These are phyloP conservation scores for Cryptococcus wingfieldii DNA, from an alignment of 1,284 basidiomycete species.

Conservation along the genomic window DNA sequence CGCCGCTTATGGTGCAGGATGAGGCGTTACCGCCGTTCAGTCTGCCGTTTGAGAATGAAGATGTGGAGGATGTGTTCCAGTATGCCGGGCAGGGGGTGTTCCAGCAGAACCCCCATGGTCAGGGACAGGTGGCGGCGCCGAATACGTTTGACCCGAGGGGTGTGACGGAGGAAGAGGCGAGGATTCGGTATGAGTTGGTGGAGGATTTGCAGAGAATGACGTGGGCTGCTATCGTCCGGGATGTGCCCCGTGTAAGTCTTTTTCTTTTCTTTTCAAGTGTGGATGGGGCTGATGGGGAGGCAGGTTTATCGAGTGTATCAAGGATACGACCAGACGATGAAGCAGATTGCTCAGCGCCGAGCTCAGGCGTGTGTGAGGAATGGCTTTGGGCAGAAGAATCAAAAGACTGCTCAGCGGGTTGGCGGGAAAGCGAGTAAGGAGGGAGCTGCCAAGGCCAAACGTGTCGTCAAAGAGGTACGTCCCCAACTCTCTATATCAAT, in stretches of 20 bases:
- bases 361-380: conserved; percentile 55
- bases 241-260: conserved; percentile 67
- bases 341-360: conserved; percentile 34
- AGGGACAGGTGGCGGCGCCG: conserved; percentile 9
- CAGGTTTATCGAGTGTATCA: conserved; percentile 72
- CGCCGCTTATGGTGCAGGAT: not conserved
- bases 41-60: not conserved
- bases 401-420: conserved; percentile 73
- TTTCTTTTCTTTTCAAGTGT: not conserved
- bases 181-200: conserved; percentile 47
- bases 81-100: not conserved
- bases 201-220: conserved; percentile 81
- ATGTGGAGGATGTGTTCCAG: not conserved
- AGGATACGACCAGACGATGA: conserved; percentile 65
- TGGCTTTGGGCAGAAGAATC: conserved; percentile 70
- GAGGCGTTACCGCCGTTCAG: not conserved
- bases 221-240: conserved; percentile 79
- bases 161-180: conserved; percentile 38
- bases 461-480: conserved; percentile 42
- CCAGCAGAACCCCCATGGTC: no score
- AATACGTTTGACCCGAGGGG: conserved; percentile 38
- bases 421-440: conserved; percentile 83
- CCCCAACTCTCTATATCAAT: not conserved
- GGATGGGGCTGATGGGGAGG: not conserved
- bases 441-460: conserved; percentile 65